A percentile compares a stretch with the other conserved stretches of the same genome.
Evolutionary conservation across 2,329 filamentous ascomycete genomes (phyloP).

Genomic region (Dothideomycetes sp.): DNA sequence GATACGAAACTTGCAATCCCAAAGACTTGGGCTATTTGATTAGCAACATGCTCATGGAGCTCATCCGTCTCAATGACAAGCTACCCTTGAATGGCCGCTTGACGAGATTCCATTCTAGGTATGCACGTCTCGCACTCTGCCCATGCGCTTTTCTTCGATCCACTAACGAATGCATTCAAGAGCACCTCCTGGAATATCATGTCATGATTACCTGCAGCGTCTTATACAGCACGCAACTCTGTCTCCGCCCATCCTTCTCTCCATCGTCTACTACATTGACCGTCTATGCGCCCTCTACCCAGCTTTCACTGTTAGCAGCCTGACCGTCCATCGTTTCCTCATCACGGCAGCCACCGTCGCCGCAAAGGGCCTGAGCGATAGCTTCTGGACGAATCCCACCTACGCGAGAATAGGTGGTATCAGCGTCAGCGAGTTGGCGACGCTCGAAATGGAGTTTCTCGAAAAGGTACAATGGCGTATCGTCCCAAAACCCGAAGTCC

Average conservation of each 20-base stretch:
- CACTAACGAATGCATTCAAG: slow-evolving; percentile 25
- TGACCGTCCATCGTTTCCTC: slow-evolving; percentile 94
- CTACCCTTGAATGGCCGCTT: slow-evolving; percentile 79
- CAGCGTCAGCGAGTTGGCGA: slow-evolving; percentile 76
- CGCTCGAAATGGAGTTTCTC: slow-evolving; percentile 88
- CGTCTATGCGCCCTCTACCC: slow-evolving; percentile 84
- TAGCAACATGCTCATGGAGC: slow-evolving; percentile 87
- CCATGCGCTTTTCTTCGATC: not conserved
- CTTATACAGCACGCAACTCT: slow-evolving; percentile 90
- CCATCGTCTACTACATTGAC: slow-evolving; percentile 99
- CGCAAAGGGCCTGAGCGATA: slow-evolving; percentile 89
- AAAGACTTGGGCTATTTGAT: slow-evolving; percentile 87
- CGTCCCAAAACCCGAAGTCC: slow-evolving; percentile 84
- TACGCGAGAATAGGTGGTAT: slow-evolving; percentile 93
- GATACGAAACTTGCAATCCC: slow-evolving; percentile 72
- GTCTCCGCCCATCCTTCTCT: slow-evolving; percentile 85
- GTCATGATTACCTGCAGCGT: slow-evolving; percentile 85
- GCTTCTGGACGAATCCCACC: slow-evolving; percentile 96
- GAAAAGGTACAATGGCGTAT: slow-evolving; percentile 94
- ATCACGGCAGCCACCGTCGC: slow-evolving; percentile 94
- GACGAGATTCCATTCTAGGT: slow-evolving; percentile 92
- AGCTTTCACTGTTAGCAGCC: slow-evolving; percentile 89
- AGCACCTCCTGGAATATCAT: slow-evolving; percentile 82
- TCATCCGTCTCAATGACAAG: slow-evolving; percentile 86
- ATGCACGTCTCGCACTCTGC: slow-evolving; percentile 21